phyloP scores from a whole-genome alignment of 352 stramenopile genomes.

The Globisporangium viniferum region DNA sequence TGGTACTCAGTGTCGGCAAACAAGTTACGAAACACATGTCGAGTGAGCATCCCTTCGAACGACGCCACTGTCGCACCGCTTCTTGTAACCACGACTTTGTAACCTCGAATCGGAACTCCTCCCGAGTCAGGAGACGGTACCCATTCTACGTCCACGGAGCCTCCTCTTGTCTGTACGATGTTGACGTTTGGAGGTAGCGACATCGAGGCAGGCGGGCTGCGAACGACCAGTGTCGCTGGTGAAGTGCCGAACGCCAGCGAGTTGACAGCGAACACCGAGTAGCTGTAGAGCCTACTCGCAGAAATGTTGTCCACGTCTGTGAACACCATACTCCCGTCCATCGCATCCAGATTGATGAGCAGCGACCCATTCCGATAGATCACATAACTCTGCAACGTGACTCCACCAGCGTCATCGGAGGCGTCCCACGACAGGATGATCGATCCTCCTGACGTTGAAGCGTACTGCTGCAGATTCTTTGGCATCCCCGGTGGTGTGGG shows the following conservation, averaged over 20 bases:
- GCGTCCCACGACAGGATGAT: constrained; percentile 38
- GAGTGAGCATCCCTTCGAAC: constrained; percentile 19
- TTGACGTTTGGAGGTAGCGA: constrained; percentile 18
- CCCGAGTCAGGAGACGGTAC: constrained; percentile 26
- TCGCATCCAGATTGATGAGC: constrained; percentile 7
- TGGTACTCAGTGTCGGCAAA: constrained; percentile 34
- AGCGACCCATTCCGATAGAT: constrained; percentile 33
- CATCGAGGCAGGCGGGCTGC: constrained; percentile 20
- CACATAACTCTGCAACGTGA: constrained; percentile 32
- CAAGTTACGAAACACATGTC: constrained; percentile 24
- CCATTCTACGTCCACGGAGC: constrained; percentile 25
- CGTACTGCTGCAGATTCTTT: constrained; percentile 29
- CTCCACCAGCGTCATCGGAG: constrained; percentile 37
- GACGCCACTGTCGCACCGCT: constrained; percentile 13
- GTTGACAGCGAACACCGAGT: constrained; percentile 36
- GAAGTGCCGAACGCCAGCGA: constrained; percentile 14
- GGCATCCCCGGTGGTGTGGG: constrained; percentile 29
- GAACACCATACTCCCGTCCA: constrained; percentile 17
- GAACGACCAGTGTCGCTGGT: constrained; percentile 13
- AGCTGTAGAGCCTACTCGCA: constrained; percentile 35
- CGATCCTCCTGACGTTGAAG: constrained; percentile 33
- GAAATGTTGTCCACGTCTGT: constrained; percentile 24
- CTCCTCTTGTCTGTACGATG: constrained; percentile 23
- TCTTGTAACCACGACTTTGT: constrained; percentile 17
- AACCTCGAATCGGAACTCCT: constrained; percentile 25